Conservation (phyloP, 257 asterid species). For the Solanum lignicaule region DNA sequence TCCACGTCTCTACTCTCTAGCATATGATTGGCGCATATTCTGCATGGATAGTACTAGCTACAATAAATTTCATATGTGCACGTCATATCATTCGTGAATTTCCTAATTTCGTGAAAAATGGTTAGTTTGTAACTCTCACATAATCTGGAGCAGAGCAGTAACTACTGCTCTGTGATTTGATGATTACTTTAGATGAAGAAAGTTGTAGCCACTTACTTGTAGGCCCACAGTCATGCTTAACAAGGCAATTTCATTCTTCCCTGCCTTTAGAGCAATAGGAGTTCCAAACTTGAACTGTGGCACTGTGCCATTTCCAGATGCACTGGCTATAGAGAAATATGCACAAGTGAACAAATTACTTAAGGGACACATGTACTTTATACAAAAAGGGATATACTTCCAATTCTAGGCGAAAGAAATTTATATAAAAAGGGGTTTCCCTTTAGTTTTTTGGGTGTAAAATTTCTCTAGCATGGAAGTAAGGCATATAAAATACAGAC, state of each 20-base stretch:
- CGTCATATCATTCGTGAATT: not conserved
- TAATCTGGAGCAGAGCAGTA: not conserved
- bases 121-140: not conserved
- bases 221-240: slow-evolving; percentile 84
- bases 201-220: slow-evolving; percentile 32
- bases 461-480: not conserved
- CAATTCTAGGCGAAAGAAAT: not conserved
- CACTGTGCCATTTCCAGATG: slow-evolving; percentile 69
- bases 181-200: not conserved
- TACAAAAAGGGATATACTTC: not conserved
- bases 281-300: slow-evolving; percentile 40
- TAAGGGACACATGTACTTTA: not conserved
- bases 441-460: not conserved
- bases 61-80: not conserved
- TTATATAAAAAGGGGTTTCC: not conserved
- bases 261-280: slow-evolving; percentile 55
- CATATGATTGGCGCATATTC: not conserved
- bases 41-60: not conserved
- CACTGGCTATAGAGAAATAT: slow-evolving; percentile 52
- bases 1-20: not conserved
- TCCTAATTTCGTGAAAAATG: not conserved
- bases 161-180: not conserved
- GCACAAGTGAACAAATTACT: not conserved
- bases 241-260: slow-evolving; percentile 71
- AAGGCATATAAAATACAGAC: slow-evolving; percentile 15